Percentiles rank a stretch among this genome's conserved stretches.
phyloP scores from a whole-genome alignment of 345 rosid species.

The Salix dunnii region DNA sequence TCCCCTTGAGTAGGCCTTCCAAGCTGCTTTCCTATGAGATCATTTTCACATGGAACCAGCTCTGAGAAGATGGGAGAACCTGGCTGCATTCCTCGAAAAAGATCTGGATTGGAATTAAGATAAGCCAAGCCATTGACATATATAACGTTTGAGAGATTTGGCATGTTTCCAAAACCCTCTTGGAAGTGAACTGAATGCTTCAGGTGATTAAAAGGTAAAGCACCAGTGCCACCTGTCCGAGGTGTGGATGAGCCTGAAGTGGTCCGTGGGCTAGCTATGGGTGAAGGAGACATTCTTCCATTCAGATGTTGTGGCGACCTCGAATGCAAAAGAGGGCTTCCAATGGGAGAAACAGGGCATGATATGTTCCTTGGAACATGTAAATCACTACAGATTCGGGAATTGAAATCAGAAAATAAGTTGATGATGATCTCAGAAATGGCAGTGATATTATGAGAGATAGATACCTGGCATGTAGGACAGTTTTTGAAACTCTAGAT shows the following conservation, averaged over 20 bases:
- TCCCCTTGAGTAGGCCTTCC: conserved; percentile 21
- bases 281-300: conserved; percentile 23
- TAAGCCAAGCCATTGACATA: conserved; percentile 30
- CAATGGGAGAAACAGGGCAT: conserved; percentile 23
- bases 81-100: conserved; percentile 44
- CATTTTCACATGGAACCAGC: conserved; percentile 36
- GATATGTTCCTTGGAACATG: conserved; percentile 20
- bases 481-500: conserved; percentile 13
- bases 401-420: not conserved
- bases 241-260: conserved; percentile 32
- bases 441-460: not conserved
- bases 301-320: conserved; percentile 28
- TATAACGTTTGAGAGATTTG: conserved; percentile 43
- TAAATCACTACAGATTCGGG: conserved; percentile 10
- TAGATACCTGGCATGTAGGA: conserved; percentile 17
- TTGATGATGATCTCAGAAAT: not conserved
- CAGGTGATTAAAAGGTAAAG: conserved; percentile 53
- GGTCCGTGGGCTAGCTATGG: conserved; percentile 29
- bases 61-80: conserved; percentile 55
- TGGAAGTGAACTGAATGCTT: conserved; percentile 50
- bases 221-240: conserved; percentile 25
- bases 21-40: conserved; percentile 38
- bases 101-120: conserved; percentile 52
- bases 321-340: conserved; percentile 27
- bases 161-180: conserved; percentile 43